Conservation (phyloP, 139 green algal genomes). For the Tetratostichococcus sp. region DNA sequence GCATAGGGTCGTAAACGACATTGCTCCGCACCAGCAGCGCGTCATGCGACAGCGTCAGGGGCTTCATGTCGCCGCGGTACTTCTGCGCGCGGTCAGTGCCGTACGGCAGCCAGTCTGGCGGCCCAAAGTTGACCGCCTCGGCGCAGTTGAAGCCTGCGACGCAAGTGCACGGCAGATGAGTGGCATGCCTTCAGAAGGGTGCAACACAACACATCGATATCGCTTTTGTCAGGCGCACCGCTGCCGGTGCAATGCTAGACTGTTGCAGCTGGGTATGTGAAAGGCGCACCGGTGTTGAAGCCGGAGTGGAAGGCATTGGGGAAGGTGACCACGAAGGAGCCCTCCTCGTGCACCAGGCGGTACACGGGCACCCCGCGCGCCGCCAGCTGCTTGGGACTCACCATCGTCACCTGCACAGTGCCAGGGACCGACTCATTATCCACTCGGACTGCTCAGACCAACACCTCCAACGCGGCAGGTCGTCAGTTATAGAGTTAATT, state of each 20-base stretch:
- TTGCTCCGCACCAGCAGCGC: conserved; percentile 37
- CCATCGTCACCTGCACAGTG: conserved; percentile 46
- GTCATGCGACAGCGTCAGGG: conserved; percentile 63
- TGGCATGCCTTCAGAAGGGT: no score
- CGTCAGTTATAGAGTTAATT: no score
- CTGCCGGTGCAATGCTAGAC: no score
- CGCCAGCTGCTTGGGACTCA: conserved; percentile 64
- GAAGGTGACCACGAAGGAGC: conserved; percentile 90
- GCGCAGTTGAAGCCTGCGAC: conserved; percentile 63
- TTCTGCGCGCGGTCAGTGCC: conserved; percentile 52
- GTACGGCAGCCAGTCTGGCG: conserved; percentile 81
- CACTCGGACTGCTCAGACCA: no score
- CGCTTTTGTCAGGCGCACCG: no score
- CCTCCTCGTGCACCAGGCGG: conserved; percentile 68
- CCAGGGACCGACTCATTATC: no score
- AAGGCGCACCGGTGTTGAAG: conserved; percentile 76
- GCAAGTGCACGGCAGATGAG: no score
- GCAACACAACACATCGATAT: no score
- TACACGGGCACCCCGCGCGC: conserved; percentile 72
- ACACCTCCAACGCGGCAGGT: no score
- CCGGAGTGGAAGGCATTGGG: conserved; percentile 80
- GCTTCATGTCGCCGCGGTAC: conserved; percentile 55
- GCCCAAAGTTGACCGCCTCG: conserved; percentile 90
- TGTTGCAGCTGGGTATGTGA: no score
- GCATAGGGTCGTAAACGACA: no score